Base-by-base conservation (phyloP, 768 basidiomycete species). In the Sporobolomyces roseus region DNA sequence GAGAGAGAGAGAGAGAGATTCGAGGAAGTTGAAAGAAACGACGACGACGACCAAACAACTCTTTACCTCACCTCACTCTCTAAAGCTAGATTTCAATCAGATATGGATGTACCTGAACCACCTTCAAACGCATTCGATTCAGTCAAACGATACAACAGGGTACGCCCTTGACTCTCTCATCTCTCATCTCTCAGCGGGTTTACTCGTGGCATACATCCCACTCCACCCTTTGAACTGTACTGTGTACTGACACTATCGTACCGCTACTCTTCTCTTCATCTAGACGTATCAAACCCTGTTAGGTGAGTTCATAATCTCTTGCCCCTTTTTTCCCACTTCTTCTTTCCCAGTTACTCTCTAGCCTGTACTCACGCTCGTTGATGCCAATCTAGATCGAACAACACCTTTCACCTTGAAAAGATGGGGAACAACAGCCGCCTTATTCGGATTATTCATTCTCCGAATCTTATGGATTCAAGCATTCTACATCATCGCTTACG, bases 371-470 rank as follows among this genome's bases (percentile, higher is more conserved):
- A n/a, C n/a, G n/a, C n/a, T n/a, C n/a, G n/a, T n/a, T n/a, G n/a
- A n/a, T n/a, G n/a, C n/a, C n/a, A n/a, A n/a, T 25, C 38, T 67
- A 77, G 96, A 99, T 83, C 85, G 90, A 30, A 87, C 88, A 82
- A 96, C 94, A 4, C 96, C 96, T 0, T 86, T 91, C 77, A 84
- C 88, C 35, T 79, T 91, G n/a, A 84, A 93, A 75, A 85, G 96
- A 66, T 99, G 96, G 96, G 75, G 90, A 30, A 85, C 83, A 43
- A 90, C 91, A 4, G 82, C 82, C 5, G 89, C 83, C 7, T 76
- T 96, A 19, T 80, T 93, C 64, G 76, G 81, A 29, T 41, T 97
- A 41, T 98, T 99, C 78, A 81, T 89, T 75, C 78, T 97, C 61
- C 83, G 94, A 66, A 93, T 99, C 74, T 82, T 97, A 17, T 77